phyloP scores from a whole-genome alignment of 768 basidiomycete genomes.

The Cystobasidium ongulense region DNA sequence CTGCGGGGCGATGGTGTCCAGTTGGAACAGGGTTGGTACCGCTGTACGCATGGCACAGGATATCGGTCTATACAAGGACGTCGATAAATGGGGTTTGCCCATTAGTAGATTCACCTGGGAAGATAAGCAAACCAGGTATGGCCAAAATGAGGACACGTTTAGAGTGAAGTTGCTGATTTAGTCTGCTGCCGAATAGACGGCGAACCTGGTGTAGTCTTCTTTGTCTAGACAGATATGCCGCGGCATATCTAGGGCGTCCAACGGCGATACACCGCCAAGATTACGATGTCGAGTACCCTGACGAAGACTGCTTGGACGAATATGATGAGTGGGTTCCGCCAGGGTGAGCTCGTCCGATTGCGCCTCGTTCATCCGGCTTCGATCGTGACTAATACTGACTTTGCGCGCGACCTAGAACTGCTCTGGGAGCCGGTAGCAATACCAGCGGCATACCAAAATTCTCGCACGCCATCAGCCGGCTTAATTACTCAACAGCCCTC shows the following conservation, averaged over 20 bases:
- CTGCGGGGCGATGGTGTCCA: conserved; percentile 74
- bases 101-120: conserved; percentile 40
- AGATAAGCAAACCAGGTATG: conserved; percentile 42
- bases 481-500: no score
- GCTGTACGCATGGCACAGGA: conserved; percentile 64
- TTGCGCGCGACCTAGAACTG: not conserved
- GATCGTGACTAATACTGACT: not conserved
- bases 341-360: conserved; percentile 39
- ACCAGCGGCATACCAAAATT: no score
- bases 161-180: no score
- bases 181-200: conserved; percentile 19
- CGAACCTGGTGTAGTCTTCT: conserved; percentile 43
- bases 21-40: conserved; percentile 67
- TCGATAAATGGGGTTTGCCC: conserved; percentile 40
- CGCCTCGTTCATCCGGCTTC: conserved; percentile 24
- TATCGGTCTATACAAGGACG: conserved; percentile 41
- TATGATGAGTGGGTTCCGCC: conserved; percentile 42
- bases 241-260: conserved; percentile 37
- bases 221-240: conserved; percentile 37
- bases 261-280: conserved; percentile 43
- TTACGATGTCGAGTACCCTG: conserved; percentile 42
- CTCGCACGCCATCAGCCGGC: no score
- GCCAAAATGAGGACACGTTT: no score
- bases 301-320: conserved; percentile 44
- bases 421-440: no score